Evolutionary conservation across 1,284 basidiomycete genomes (phyloP).

Genomic region (Tausonia pullulans): DNA sequence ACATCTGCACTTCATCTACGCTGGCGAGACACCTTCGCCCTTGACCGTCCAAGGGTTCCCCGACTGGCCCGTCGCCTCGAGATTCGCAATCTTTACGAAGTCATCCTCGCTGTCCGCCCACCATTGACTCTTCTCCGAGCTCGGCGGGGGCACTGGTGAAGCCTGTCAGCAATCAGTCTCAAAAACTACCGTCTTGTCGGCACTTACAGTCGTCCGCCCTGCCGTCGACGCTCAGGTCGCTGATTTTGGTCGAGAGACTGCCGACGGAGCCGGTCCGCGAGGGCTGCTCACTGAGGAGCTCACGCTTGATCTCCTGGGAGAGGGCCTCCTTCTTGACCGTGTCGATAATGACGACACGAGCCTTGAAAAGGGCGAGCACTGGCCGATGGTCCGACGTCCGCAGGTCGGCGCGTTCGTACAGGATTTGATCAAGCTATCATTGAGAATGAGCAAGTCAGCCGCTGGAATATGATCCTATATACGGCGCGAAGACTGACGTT

Average conservation of each 20-base stretch:
- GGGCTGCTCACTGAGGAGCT: neutral
- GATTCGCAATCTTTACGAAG: neutral
- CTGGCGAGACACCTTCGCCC: neutral
- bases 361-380: constrained; percentile 74
- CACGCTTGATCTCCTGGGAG: constrained; percentile 42
- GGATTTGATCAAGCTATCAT: constrained; percentile 18
- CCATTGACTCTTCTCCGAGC: constrained; percentile 11
- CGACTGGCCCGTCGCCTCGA: neutral
- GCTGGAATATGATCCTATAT: neutral
- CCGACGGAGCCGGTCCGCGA: neutral
- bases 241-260: neutral
- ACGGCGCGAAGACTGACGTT: constrained; percentile 41
- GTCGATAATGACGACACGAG: constrained; percentile 68
- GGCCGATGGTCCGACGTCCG: constrained; percentile 88
- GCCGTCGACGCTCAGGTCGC: neutral
- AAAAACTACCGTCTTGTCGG: neutral
- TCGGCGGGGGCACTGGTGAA: constrained; percentile 9
- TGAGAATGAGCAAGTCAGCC: constrained; percentile 1
- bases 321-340: constrained; percentile 57
- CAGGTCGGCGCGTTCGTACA: constrained; percentile 58
- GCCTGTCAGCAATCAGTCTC: neutral
- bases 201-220: neutral
- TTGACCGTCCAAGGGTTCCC: constrained; percentile 3
- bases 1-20: too few species aligned
- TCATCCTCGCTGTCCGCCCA: constrained; percentile 8